A percentile compares a stretch with the other conserved stretches of the same genome.
Conservation (phyloP, 306 rosid genomes). For the Vicia faba region DNA sequence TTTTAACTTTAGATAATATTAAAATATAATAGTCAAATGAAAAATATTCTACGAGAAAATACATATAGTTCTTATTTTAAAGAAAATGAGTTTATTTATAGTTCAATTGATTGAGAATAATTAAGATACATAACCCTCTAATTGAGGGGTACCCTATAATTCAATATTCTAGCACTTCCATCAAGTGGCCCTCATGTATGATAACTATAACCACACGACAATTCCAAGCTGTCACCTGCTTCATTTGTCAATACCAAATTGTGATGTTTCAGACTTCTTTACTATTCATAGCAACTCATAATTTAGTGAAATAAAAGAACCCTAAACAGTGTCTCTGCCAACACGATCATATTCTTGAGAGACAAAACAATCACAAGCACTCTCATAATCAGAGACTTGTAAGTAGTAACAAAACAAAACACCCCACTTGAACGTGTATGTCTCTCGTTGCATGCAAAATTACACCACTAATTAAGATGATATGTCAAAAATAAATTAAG, state of each 20-base stretch:
- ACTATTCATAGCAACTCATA: slow-evolving; percentile 1
- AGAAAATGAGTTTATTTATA: too few relatives aligned
- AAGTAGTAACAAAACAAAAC: background rate
- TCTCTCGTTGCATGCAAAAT: slow-evolving; percentile 6
- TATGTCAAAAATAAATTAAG: background rate
- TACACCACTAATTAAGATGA: background rate
- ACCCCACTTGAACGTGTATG: slow-evolving; percentile 16
- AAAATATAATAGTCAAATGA: too few relatives aligned
- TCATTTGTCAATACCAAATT: slow-evolving; percentile 16
- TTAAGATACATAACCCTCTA: background rate
- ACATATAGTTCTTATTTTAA: too few relatives aligned
- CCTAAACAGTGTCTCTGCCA: background rate
- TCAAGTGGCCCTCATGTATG: background rate
- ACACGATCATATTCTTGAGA: background rate
- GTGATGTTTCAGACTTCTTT: slow-evolving; percentile 14
- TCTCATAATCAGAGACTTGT: background rate
- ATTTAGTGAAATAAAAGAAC: background rate
- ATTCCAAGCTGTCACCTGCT: slow-evolving; percentile 16
- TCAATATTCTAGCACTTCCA: background rate
- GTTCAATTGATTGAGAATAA: background rate
- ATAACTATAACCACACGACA: slow-evolving; percentile 29
- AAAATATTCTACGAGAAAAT: too few relatives aligned
- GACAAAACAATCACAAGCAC: background rate
- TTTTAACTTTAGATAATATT: too few relatives aligned
- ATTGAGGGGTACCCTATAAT: background rate